A percentile compares a stretch with the other conserved stretches of the same genome.
Conservation (phyloP, 208 protist genomes). For the Acanthamoeba castellanii region DNA sequence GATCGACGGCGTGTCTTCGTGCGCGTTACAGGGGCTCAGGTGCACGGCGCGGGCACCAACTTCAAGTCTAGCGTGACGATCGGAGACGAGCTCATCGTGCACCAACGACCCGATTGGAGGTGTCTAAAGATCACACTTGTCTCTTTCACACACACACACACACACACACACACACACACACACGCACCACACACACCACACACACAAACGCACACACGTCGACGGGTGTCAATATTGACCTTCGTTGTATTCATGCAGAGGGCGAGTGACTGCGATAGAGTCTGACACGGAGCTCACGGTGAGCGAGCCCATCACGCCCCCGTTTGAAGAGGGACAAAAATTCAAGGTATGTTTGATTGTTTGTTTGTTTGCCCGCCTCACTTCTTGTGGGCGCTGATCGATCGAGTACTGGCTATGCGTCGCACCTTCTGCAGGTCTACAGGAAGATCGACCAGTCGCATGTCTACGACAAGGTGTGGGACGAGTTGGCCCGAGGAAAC, state of each 20-base stretch:
- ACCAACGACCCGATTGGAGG: background rate
- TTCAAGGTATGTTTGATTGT: background rate
- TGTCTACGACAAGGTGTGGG: slow-evolving; percentile 61
- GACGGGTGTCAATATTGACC: no score
- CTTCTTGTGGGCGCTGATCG: background rate
- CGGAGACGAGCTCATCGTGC: background rate
- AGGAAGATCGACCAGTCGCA: slow-evolving; percentile 42
- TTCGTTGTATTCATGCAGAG: background rate
- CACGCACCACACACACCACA: no score
- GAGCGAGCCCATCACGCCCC: background rate
- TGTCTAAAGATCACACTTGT: background rate
- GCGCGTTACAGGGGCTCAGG: background rate
- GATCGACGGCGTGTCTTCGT: background rate
- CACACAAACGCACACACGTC: no score
- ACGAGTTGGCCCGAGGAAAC: background rate
- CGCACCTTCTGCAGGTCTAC: background rate
- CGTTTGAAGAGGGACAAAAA: background rate
- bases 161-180: no score
- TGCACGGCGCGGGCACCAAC: background rate
- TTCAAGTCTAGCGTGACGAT: background rate
- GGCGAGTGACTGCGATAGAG: background rate
- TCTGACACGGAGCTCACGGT: background rate
- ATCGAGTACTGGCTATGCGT: background rate
- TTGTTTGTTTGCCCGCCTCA: background rate
- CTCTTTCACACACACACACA: no score